Base-by-base conservation (phyloP, 108 stramenopile species). In the Cyclotella baltica region DNA sequence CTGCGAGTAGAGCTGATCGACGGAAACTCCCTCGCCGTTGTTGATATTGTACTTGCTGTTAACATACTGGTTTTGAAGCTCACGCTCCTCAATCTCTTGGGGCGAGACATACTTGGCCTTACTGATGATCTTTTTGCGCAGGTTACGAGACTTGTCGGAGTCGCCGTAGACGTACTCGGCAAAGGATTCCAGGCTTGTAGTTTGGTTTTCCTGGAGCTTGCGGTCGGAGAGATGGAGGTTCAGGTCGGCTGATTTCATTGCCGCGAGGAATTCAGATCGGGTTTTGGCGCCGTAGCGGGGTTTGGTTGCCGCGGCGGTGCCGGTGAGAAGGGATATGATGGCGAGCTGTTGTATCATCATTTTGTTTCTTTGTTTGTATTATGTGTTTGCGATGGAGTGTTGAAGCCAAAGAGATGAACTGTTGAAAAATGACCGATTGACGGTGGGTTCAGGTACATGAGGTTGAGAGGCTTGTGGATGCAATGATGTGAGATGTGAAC, bases 71-170 rank as follows among this genome's bases (percentile, higher is more conserved):
- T 62, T 50, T 61, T 70, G 31, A 29, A 58, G 76, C 13, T 50
- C 23, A 29, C 47, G 47, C 6, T 35, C 23, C 46, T 67, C 75
- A 15, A 52, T 55, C 20, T 52, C 50, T 3, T 62, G 62, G 33
- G 73, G 73, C 9, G 76, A 48, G n/a, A 62, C 59, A 27, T 65
- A 56, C 29, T 46, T 51, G 59, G 67, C 67, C 76, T 62, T 76
- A 30, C 38, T 22, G 9, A 69, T 34, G 33, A 76, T 61, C 67
- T 69, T 76, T 23, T 48, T 48, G 15, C 67, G 65, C 1, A 69
- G 34, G 16, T 15, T 35, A 22, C 43, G 4, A 0, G 76, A 68
- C 23, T 23, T 48, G 18, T 59, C 52, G 1, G 76, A 69, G 23
- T 76, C 57, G 18, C 76, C 76, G n/a, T 76, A 61, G 23, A 37